Conservation (phyloP, 176 grass and related monocot genomes). For the Pontederia crassipes region DNA sequence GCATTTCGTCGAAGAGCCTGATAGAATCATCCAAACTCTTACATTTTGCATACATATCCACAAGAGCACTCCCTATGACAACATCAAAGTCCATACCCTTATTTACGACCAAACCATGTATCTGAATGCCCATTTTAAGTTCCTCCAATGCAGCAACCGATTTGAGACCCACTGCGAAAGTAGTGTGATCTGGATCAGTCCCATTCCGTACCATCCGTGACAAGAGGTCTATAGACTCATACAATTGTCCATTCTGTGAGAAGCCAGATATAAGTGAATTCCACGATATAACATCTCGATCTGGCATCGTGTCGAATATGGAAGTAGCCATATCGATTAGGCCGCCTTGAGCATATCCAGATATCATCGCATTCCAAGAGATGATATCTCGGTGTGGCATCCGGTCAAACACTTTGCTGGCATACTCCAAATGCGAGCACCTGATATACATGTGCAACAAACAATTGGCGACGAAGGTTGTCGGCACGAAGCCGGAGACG, state of each 20-base stretch:
- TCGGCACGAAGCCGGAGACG: constrained; percentile 46
- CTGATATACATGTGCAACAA: constrained; percentile 59
- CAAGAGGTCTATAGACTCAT: constrained; percentile 34
- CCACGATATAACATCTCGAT: constrained; percentile 63
- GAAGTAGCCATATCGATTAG: constrained; percentile 11
- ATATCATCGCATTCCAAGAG: constrained; percentile 75
- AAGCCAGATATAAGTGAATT: constrained; percentile 49
- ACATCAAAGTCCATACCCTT: constrained; percentile 47
- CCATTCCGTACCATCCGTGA: constrained; percentile 34
- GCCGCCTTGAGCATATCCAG: constrained; percentile 21
- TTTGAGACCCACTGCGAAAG: constrained; percentile 57
- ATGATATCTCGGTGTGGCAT: constrained; percentile 41
- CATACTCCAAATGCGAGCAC: constrained; percentile 25
- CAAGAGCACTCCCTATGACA: constrained; percentile 37
- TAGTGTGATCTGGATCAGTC: constrained; percentile 31
- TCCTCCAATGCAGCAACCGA: constrained; percentile 34
- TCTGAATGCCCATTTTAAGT: constrained; percentile 40
- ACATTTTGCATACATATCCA: constrained; percentile 87
- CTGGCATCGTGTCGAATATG: constrained; percentile 42
- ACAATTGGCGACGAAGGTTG: constrained; percentile 58
- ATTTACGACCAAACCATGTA: constrained; percentile 40
- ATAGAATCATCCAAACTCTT: constrained; percentile 40
- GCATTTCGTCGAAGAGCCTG: constrained; percentile 50
- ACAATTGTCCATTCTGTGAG: constrained; percentile 23
- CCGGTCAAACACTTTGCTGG: constrained; percentile 42